Base-by-base conservation (phyloP, 129 eudicot species). In the Chrysanthemum lavandulifolium region DNA sequence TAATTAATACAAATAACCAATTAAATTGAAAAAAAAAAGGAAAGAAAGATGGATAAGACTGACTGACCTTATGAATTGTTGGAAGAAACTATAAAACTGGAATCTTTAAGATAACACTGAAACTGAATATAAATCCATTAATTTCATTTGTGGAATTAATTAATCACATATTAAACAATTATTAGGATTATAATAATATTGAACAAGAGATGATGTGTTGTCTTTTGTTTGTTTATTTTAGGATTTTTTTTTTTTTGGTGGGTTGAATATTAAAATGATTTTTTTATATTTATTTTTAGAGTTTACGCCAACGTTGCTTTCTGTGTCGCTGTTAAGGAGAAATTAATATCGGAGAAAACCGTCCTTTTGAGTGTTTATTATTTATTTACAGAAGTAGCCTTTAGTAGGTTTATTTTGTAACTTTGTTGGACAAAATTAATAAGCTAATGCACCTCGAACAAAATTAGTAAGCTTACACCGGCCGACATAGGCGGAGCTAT, bases 241-340 rank as follows among this genome's bases (percentile, higher is more conserved):
- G 9, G 16, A 8, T 67, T 67, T 27, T 59, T 50, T 23, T 67
- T 27, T 59, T 50, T 6, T 48, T 33, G 6, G 48, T 74, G 25
- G 66, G 67, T 63, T 36, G 54, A 5, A 6, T 31, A n/a, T 58
- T 7, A 60, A 50, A 50, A 53, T 69, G 43, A 66, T 48, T 25
- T 67, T 77, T 19, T 65, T 76, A 51, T 56, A 16, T 56, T 58
- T 57, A 16, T 40, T 6, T 6, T 40, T 40, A 69, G 67, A 58
- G 62, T 79, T 76, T 64, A 85, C 85, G 90, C 85, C 76, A 77
- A 76, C 51, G 76, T 79, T 78, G 58, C 67, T 72, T 49, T 82
- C 75, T 47, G 29, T 85, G 84, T 82, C 89, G 80, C 87, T 76
- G 81, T 85, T 79, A 75, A 76, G 82, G 84, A 75, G 69, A 61